Evolutionary conservation across 495 filamentous ascomycete genomes (phyloP).

Genomic region (Bombardia bombarda): DNA sequence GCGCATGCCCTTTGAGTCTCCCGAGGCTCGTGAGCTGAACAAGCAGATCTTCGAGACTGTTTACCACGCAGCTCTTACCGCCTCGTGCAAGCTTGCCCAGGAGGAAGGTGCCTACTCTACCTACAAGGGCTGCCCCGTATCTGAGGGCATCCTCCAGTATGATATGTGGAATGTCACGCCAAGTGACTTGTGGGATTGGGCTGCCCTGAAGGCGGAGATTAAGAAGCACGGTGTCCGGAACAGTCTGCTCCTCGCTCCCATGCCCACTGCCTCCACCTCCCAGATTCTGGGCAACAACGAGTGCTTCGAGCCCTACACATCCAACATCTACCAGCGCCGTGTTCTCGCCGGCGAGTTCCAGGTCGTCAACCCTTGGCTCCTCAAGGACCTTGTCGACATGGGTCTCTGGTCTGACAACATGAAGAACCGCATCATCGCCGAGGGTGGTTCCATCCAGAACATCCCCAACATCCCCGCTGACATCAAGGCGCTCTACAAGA

Average conservation of each 20-base stretch:
- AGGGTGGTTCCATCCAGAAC: conserved; percentile 91
- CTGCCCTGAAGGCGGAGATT: conserved; percentile 78
- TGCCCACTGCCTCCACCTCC: conserved; percentile 93
- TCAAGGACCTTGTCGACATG: conserved; percentile 96
- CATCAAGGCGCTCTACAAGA: conserved; percentile 97
- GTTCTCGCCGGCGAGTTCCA: conserved; percentile 98
- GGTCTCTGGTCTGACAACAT: conserved; percentile 99
- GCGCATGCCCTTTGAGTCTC: conserved; percentile 92
- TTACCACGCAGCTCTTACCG: conserved; percentile 90
- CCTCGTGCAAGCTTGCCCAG: conserved; percentile 79
- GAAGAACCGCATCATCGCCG: conserved; percentile 99
- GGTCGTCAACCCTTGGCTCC: conserved; percentile 97
- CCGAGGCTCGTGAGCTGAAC: conserved; percentile 87
- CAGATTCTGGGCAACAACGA: conserved; percentile 98
- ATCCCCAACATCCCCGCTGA: conserved; percentile 92
- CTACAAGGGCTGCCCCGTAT: conserved; percentile 89
- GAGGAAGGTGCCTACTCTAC: conserved; percentile 75
- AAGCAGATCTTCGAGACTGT: conserved; percentile 99
- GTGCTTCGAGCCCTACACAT: conserved; percentile 99
- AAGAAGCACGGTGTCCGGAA: conserved; percentile 89
- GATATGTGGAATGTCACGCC: conserved; percentile 98
- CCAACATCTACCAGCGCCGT: conserved; percentile 98
- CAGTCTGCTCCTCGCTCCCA: conserved; percentile 88
- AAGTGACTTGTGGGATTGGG: conserved; percentile 95
- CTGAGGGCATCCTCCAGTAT: conserved; percentile 92